phyloP scores from a whole-genome alignment of 192 early-diverging fungal genomes.

The Podila epicladia region DNA sequence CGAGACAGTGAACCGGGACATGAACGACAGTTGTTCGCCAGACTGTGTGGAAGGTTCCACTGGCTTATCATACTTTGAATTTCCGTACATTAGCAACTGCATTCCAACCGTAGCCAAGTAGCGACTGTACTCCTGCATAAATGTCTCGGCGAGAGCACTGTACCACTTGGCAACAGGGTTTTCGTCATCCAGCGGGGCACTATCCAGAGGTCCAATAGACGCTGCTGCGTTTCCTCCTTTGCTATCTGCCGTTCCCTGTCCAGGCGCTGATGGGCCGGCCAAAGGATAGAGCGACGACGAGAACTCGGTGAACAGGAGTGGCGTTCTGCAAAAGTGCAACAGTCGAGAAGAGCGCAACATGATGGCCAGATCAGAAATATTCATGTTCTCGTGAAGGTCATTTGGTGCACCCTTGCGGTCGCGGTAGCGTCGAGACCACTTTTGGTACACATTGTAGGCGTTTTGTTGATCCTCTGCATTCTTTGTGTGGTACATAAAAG shows the following conservation, averaged over 20 bases:
- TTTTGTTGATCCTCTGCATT: constrained; percentile 63
- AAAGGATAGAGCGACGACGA: constrained; percentile 24
- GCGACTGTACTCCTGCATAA: constrained; percentile 65
- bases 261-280: neutral
- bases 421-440: constrained; percentile 63
- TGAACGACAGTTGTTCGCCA: constrained; percentile 44
- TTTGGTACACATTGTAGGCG: constrained; percentile 62
- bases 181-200: neutral
- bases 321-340: constrained; percentile 70
- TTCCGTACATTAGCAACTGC: constrained; percentile 64
- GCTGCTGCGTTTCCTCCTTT: constrained; percentile 10
- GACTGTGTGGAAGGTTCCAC: constrained; percentile 33
- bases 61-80: constrained; percentile 51
- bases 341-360: constrained; percentile 64
- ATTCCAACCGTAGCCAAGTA: constrained; percentile 68
- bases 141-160: constrained; percentile 51
- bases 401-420: constrained; percentile 41
- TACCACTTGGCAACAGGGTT: constrained; percentile 58
- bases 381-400: constrained; percentile 56
- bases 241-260: neutral
- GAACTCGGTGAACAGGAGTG: constrained; percentile 58
- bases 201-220: no score
- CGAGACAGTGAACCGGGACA: constrained; percentile 56
- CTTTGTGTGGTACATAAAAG: constrained; percentile 56
- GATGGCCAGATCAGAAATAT: constrained; percentile 55